Percentiles rank a stretch among this genome's conserved stretches.
Evolutionary conservation across 805 yeast genomes (phyloP).

Genomic region (Blastobotrys peoriensis): DNA sequence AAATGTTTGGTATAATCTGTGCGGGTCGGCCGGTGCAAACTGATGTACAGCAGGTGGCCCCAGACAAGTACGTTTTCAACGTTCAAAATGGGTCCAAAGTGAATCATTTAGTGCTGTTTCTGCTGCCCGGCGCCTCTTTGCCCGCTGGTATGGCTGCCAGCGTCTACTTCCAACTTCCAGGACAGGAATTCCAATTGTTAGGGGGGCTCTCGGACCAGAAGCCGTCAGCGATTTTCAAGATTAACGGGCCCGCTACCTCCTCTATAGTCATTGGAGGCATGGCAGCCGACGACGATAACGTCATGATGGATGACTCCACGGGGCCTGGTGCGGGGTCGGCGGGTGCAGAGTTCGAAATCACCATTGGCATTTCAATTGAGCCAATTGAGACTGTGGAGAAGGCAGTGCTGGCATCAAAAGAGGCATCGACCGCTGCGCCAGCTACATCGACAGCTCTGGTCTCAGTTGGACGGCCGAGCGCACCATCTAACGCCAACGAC

Average conservation of each 20-base stretch:
- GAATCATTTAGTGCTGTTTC: constrained; percentile 76
- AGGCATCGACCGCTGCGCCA: constrained; percentile 22
- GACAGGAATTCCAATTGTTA: constrained; percentile 35
- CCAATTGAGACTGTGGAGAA: constrained; percentile 58
- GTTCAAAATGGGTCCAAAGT: constrained; percentile 59
- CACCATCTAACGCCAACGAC: constrained; percentile 35
- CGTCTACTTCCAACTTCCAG: constrained; percentile 80
- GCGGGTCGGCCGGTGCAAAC: constrained; percentile 59
- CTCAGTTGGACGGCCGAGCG: constrained; percentile 15
- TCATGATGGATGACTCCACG: constrained; percentile 47
- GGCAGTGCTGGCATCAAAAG: constrained; percentile 42
- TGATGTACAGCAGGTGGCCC: constrained; percentile 52
- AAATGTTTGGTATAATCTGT: constrained; percentile 71
- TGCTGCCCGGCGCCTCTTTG: constrained; percentile 61
- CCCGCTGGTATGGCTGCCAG: constrained; percentile 75
- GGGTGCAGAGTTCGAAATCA: constrained; percentile 32
- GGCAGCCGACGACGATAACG: constrained; percentile 43
- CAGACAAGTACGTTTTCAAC: constrained; percentile 57
- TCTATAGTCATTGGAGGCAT: neutral
- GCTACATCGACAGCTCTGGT: constrained; percentile 18
- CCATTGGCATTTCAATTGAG: constrained; percentile 88
- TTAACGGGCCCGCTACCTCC: constrained; percentile 41
- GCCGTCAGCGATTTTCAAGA: constrained; percentile 87
- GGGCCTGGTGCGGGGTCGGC: constrained; percentile 25
- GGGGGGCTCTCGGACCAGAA: constrained; percentile 43